Conservation (phyloP, 2,329 filamentous ascomycete species). For the Chalara sp. region DNA sequence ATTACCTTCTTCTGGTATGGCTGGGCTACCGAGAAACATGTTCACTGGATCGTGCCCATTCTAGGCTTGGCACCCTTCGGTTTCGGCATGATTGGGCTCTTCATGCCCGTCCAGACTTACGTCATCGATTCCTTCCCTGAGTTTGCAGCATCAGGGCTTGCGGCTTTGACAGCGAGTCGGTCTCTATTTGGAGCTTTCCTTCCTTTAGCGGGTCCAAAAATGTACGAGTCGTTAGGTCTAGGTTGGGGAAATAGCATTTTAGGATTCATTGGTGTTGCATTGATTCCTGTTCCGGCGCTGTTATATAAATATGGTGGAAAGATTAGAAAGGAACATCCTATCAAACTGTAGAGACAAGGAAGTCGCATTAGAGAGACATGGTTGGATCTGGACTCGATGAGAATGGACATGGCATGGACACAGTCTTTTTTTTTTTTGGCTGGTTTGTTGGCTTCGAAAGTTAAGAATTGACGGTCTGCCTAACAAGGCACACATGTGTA, state of each 20-base stretch:
- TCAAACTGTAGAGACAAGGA: not conserved
- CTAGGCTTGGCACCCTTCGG: conserved; percentile 34
- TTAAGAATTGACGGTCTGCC: no score
- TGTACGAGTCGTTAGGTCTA: conserved; percentile 35
- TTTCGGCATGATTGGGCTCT: conserved; percentile 36
- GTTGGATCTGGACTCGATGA: no score
- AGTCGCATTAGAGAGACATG: no score
- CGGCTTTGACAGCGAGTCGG: conserved; percentile 32
- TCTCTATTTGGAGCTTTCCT: conserved; percentile 42
- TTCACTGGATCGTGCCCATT: conserved; percentile 37
- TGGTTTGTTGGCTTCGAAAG: no score
- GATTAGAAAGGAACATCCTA: conserved; percentile 5
- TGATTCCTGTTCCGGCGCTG: conserved; percentile 36
- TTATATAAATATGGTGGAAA: conserved; percentile 5
- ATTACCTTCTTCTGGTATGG: conserved; percentile 42
- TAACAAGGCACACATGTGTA: no score
- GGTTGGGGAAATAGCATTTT: conserved; percentile 42
- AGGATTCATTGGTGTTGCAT: conserved; percentile 39
- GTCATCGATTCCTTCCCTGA: conserved; percentile 35
- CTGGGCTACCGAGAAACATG: conserved; percentile 34
- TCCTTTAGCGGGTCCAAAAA: conserved; percentile 40
- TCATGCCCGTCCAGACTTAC: conserved; percentile 36
- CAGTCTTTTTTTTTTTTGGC: no score
- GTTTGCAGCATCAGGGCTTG: conserved; percentile 32
- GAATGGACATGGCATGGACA: no score